phyloP scores from a whole-genome alignment of 2,329 filamentous ascomycete genomes.

The Talaromyces verruculosus region DNA sequence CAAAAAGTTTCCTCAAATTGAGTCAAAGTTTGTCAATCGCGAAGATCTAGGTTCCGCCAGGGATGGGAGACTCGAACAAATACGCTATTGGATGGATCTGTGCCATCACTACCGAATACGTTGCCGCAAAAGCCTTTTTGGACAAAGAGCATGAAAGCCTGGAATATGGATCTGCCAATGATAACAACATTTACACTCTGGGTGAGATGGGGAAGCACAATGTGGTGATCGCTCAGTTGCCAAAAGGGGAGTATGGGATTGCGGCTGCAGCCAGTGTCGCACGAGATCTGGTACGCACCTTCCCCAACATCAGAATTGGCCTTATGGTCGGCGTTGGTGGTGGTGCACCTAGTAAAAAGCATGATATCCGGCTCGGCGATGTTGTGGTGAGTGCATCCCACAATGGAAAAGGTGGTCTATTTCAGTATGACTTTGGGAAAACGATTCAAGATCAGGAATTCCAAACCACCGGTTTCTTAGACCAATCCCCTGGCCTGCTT shows the following conservation, averaged over 20 bases:
- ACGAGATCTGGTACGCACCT: background rate
- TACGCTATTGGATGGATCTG: background rate
- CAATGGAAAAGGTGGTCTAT: background rate
- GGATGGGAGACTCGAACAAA: background rate
- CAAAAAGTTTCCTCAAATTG: no score
- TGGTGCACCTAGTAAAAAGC: background rate
- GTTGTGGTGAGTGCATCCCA: background rate
- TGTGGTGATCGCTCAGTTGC: background rate
- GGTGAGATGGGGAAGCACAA: background rate
- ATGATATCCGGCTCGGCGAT: background rate
- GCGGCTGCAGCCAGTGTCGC: background rate
- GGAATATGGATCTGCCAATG: background rate
- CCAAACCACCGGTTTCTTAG: no score
- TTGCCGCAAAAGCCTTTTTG: background rate
- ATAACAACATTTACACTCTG: background rate
- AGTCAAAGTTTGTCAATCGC: no score
- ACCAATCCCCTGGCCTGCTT: no score
- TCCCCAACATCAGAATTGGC: background rate
- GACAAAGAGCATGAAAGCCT: background rate
- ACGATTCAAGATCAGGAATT: no score
- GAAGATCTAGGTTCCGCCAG: no score
- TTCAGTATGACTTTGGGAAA: background rate
- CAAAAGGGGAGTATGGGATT: background rate
- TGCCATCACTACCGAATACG: background rate
- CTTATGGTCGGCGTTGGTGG: background rate